These are phyloP conservation scores for Mucor plumbeus DNA, from an alignment of 371 early-diverging fungal species.

Conservation along the genomic window DNA sequence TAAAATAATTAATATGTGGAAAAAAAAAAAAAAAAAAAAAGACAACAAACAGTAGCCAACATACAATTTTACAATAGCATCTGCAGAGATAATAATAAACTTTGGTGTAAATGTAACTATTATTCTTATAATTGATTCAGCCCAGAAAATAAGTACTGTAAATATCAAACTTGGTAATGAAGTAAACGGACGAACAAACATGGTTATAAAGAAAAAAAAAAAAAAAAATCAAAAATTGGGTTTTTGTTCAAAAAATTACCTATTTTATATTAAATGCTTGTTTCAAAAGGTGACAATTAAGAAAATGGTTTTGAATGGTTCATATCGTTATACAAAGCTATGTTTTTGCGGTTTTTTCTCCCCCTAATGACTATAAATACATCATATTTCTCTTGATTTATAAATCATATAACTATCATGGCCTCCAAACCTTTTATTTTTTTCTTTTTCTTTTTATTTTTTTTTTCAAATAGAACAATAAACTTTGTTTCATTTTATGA, in stretches of 20 bases:
- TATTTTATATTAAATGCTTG: background rate
- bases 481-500: background rate
- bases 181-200: slow-evolving; percentile 26
- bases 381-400: too few species aligned
- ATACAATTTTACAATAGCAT: slow-evolving; percentile 47
- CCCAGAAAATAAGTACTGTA: slow-evolving; percentile 64
- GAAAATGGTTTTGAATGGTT: background rate
- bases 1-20: too few species aligned
- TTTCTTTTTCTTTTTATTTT: background rate
- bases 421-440: too few species aligned
- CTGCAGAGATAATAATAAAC: slow-evolving; percentile 48
- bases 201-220: slow-evolving; percentile 2
- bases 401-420: too few species aligned
- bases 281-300: background rate
- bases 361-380: too few species aligned
- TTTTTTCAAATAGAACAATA: background rate
- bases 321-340: background rate
- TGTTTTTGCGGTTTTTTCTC: background rate
- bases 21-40: background rate
- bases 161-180: slow-evolving; percentile 46
- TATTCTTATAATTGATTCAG: slow-evolving; percentile 68
- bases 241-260: background rate
- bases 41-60: background rate
- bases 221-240: background rate
- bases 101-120: slow-evolving; percentile 67